Conservation (phyloP, 2,329 filamentous ascomycete genomes). For the Colletotrichum spaethianum region DNA sequence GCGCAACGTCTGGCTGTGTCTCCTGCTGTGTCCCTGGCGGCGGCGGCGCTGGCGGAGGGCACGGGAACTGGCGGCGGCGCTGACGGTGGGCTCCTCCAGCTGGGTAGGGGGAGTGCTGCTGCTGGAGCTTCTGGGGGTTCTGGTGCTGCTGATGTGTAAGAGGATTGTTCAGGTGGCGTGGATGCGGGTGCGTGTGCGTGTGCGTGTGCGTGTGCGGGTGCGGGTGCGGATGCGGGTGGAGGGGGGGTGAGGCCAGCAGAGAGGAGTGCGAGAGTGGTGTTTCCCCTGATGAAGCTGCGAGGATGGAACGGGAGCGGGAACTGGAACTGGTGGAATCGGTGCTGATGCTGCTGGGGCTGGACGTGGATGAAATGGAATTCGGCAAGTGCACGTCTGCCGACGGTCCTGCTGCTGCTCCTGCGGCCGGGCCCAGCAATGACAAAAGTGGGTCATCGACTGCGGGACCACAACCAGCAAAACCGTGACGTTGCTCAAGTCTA, state of each 20-base stretch:
- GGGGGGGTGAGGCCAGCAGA: conserved; percentile 15
- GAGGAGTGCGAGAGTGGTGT: background rate
- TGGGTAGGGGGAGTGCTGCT: conserved; percentile 13
- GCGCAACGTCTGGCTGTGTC: conserved; percentile 16
- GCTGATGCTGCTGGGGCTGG: conserved; percentile 11
- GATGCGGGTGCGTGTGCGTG: conserved; percentile 7
- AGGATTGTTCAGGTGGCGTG: conserved; percentile 9
- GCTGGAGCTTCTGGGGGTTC: background rate
- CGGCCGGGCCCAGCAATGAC: background rate
- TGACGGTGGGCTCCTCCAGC: conserved; percentile 1
- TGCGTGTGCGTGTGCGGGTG: conserved; percentile 8
- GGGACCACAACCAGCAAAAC: background rate
- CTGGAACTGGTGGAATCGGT: background rate
- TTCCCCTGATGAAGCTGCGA: conserved; percentile 14
- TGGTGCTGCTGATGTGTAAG: conserved; percentile 11
- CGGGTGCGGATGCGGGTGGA: conserved; percentile 32
- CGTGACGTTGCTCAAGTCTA: background rate
- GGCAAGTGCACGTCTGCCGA: conserved; percentile 21
- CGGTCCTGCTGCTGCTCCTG: background rate
- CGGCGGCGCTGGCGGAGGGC: background rate
- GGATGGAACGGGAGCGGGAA: conserved; percentile 9
- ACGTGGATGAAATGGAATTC: conserved; percentile 25
- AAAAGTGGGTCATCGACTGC: conserved; percentile 10
- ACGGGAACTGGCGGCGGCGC: background rate
- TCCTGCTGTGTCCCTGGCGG: background rate